These are phyloP conservation scores for Cercospora brassicicola DNA, from an alignment of 2,329 filamentous ascomycete species.

Conservation along the genomic window DNA sequence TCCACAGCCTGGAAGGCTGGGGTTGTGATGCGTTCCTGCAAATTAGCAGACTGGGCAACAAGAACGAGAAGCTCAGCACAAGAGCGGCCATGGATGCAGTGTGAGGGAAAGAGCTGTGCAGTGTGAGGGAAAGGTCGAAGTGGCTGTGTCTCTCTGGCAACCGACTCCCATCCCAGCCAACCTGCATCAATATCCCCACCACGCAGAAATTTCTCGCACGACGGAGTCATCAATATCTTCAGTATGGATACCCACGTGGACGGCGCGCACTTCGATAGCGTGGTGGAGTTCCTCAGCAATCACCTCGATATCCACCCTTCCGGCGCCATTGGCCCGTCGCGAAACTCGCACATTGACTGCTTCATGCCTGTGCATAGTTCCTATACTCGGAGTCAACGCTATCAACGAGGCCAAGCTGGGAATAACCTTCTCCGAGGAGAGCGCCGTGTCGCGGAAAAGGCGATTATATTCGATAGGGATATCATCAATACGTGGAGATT, in stretches of 20 bases:
- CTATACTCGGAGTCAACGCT: conserved; percentile 14
- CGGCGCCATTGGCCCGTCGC: conserved; percentile 23
- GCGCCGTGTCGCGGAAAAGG: conserved; percentile 1
- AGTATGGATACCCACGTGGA: neutral
- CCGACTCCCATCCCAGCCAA: neutral
- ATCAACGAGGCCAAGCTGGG: neutral
- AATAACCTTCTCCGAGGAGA: neutral
- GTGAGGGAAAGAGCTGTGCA: neutral
- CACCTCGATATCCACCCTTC: conserved; percentile 8
- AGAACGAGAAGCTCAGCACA: conserved; percentile 85
- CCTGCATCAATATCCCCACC: neutral
- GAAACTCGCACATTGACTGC: conserved; percentile 25
- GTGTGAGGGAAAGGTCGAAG: neutral
- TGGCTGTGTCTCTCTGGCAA: neutral
- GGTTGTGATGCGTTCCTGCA: conserved; percentile 94
- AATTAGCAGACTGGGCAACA: conserved; percentile 94
- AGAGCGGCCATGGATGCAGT: conserved; percentile 52
- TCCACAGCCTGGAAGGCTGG: conserved; percentile 93
- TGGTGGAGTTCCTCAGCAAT: conserved; percentile 2
- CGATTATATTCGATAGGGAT: conserved; percentile 31
- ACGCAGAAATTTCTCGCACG: neutral
- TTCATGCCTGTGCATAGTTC: conserved; percentile 24
- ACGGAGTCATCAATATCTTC: neutral
- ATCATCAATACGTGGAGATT: conserved; percentile 31
- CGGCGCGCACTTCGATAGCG: neutral